Base-by-base conservation (phyloP, 2,329 filamentous ascomycete genomes). In the Bertia moriformis region DNA sequence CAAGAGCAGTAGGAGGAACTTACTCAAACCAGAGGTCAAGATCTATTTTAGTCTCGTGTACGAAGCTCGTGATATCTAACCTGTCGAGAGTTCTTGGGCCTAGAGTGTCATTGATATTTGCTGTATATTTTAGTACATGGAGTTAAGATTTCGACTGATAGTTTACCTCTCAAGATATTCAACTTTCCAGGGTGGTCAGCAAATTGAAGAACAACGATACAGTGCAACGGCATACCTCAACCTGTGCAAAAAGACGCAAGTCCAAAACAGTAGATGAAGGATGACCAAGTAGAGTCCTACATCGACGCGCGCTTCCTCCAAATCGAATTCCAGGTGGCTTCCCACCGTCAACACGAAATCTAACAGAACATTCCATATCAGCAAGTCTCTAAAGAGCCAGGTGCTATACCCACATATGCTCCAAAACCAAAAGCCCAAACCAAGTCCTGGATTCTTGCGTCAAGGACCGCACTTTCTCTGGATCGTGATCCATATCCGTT, bases 341-440 rank as follows among this genome's bases (percentile, higher is more conserved):
- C 1, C 66, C 66, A 19, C 58, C 59, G 40, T 65, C 62, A 7
- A 64, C 55, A 1, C 56, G 56, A 38, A 66, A 57, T 30, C 55
- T 50, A 15, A 51, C 42, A 1, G 44, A 39, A 18, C 46, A 43
- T 13, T 49, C 41, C 17, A 48, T 48, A 0, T 49, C 46, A 1
- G 59, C 61, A 42, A 65, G 61, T 7, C 65, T 55, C 3, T 59
- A 56, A 14, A 64, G 55, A 1, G 2, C 29, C 3, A 4, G 10
- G 13, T 3, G 18, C 17, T 14, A n/a, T 4, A 37, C 43, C 30
- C 39, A 58, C 46, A 67, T 71, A 42, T 71, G 61, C 18, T 71
- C 66, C 10, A 72, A 50, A 15, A 71, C 63, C 41, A 69, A 59
- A 3, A 71, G 55, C 3, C 64, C 65, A 48, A 71, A 64, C 67